These are phyloP conservation scores for Diospyros kaki DNA, from an alignment of 148 eudicot species.

Conservation along the genomic window DNA sequence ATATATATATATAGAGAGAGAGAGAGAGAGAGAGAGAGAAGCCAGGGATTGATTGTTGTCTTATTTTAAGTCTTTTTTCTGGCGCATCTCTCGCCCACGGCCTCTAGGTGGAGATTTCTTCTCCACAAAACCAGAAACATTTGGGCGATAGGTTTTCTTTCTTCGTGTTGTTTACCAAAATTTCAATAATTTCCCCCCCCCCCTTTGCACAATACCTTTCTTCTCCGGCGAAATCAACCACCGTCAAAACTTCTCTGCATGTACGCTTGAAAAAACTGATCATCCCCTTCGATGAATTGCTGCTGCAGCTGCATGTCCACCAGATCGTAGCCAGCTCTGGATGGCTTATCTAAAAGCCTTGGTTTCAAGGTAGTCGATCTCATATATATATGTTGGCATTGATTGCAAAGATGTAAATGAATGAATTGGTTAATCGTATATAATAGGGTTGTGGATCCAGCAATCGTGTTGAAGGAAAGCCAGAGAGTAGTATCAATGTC, in stretches of 20 bases:
- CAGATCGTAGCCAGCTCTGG: neutral
- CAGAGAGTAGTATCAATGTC: neutral
- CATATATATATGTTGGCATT: neutral
- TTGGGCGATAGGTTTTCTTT: neutral
- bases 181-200: neutral
- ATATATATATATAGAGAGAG: too few relatives aligned
- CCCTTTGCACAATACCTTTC: neutral
- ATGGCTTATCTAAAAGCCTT: neutral
- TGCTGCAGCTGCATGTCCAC: neutral
- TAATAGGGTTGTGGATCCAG: neutral
- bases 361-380: conserved; percentile 4
- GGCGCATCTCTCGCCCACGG: conserved; percentile 2
- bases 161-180: neutral
- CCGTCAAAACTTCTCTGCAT: neutral
- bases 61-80: conserved; percentile 3
- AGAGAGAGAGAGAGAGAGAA: too few relatives aligned
- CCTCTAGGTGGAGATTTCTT: conserved; percentile 15
- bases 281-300: neutral
- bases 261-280: neutral
- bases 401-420: neutral
- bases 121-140: conserved; percentile 6
- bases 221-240: neutral
- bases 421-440: neutral
- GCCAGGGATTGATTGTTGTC: neutral
- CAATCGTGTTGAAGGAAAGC: neutral